Percentiles rank a stretch among this genome's conserved stretches.
phyloP scores from a whole-genome alignment of 1,284 basidiomycete genomes.

The Fomitopsis schrenkii region DNA sequence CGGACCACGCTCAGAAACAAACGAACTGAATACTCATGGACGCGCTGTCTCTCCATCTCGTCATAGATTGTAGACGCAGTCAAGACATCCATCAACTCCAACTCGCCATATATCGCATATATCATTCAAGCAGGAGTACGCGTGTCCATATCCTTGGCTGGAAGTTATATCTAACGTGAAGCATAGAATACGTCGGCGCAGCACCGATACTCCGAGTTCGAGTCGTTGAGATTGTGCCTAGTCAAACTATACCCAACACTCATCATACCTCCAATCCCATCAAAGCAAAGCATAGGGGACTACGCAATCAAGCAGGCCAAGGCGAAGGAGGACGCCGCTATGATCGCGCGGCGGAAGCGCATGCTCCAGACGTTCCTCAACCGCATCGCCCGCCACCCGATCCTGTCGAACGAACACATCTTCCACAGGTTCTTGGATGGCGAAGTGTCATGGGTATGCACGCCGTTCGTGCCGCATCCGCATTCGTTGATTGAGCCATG shows the following conservation, averaged over 20 bases:
- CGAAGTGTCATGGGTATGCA: constrained; percentile 88
- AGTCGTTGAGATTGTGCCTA: constrained; percentile 84
- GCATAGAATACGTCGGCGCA: constrained; percentile 75
- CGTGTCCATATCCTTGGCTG: constrained; percentile 11
- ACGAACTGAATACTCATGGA: not conserved
- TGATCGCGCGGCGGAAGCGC: constrained; percentile 90
- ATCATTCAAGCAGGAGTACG: constrained; percentile 88
- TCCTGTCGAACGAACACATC: constrained; percentile 90
- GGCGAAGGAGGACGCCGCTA: constrained; percentile 92
- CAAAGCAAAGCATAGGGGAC: constrained; percentile 93
- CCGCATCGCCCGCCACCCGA: constrained; percentile 85
- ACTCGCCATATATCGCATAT: constrained; percentile 92
- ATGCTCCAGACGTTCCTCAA: constrained; percentile 96
- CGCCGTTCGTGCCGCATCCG: not conserved
- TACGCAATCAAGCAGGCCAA: constrained; percentile 97
- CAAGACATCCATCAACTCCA: constrained; percentile 88
- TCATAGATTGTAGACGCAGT: constrained; percentile 91
- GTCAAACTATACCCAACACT: constrained; percentile 91
- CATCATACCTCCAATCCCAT: constrained; percentile 97
- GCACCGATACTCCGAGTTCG: constrained; percentile 97
- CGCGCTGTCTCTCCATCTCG: not conserved
- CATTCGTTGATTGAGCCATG: not conserved
- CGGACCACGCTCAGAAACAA: not conserved
- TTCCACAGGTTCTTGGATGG: constrained; percentile 95
- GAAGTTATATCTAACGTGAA: constrained; percentile 6